Evolutionary conservation across 805 yeast species (phyloP).

Genomic region (Clavispora vitiphila): DNA sequence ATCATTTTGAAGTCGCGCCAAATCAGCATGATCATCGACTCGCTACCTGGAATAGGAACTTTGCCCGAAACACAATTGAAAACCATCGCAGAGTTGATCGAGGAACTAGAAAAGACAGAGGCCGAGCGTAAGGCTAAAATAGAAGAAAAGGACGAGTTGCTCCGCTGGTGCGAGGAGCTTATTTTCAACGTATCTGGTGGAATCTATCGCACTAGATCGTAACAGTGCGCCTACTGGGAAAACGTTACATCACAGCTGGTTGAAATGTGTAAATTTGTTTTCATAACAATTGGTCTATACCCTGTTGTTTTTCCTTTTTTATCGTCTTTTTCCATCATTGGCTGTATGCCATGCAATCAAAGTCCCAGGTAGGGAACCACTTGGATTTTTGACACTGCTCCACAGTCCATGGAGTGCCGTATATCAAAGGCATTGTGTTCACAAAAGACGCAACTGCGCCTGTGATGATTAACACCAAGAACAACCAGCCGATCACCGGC

Average conservation of each 20-base stretch:
- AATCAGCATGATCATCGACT: conserved; percentile 76
- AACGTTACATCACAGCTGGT: not conserved
- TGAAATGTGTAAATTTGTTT: too few relatives aligned
- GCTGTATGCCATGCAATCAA: conserved; percentile 29
- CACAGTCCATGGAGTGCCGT: conserved; percentile 44
- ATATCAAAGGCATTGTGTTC: conserved; percentile 38
- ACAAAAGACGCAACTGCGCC: conserved; percentile 23
- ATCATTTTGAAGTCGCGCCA: conserved; percentile 82
- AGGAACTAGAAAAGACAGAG: conserved; percentile 59
- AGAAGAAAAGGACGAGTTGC: conserved; percentile 56
- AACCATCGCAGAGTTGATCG: conserved; percentile 56
- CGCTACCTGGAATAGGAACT: conserved; percentile 90
- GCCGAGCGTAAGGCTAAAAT: conserved; percentile 51
- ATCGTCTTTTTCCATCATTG: not conserved
- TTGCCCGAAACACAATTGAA: conserved; percentile 68
- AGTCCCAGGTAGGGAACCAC: conserved; percentile 40
- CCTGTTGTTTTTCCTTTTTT: too few relatives aligned
- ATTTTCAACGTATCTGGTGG: conserved; percentile 58
- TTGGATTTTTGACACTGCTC: conserved; percentile 32
- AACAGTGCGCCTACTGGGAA: not conserved
- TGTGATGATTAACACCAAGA: conserved; percentile 16
- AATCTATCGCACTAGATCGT: conserved; percentile 31
- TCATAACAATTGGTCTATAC: too few relatives aligned
- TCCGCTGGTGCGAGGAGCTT: conserved; percentile 59
- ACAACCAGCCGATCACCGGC: conserved; percentile 19